Evolutionary conservation across 495 filamentous ascomycete species (phyloP).

Genomic region (Poronia punctata): DNA sequence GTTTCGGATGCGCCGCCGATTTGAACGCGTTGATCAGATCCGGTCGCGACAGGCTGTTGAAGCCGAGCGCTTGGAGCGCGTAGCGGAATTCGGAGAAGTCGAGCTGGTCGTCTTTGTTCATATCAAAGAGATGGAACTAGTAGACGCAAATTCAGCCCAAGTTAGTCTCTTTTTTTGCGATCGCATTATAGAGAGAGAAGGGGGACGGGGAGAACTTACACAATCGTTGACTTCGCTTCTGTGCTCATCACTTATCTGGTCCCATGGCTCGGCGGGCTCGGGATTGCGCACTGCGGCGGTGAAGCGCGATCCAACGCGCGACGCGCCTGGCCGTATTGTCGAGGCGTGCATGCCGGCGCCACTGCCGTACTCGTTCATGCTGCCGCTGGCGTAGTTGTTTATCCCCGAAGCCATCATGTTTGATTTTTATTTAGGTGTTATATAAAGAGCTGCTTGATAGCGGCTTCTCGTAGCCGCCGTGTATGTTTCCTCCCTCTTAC

Average conservation of each 20-base stretch:
- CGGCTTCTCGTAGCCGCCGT: too few species aligned
- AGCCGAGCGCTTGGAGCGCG: constrained; percentile 91
- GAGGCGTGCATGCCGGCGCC: constrained; percentile 12
- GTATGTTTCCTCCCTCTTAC: too few species aligned
- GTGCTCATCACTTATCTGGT: constrained; percentile 69
- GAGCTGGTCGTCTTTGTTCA: constrained; percentile 88
- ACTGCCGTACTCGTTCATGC: constrained; percentile 23
- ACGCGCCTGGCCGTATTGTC: constrained; percentile 20
- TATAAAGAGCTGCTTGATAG: too few species aligned
- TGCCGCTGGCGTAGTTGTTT: constrained; percentile 24
- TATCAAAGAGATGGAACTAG: constrained; percentile 93
- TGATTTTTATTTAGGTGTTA: too few species aligned
- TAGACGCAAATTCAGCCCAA: constrained; percentile 1
- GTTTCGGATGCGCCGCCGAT: constrained; percentile 56
- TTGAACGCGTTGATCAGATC: constrained; percentile 73
- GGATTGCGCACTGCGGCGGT: constrained; percentile 26
- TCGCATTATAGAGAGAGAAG: background rate
- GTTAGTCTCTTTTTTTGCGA: constrained; percentile 7
- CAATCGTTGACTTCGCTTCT: constrained; percentile 85
- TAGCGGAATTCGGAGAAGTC: constrained; percentile 98
- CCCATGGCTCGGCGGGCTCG: constrained; percentile 30
- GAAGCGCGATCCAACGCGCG: constrained; percentile 22
- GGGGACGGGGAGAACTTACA: constrained; percentile 42
- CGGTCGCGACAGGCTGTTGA: constrained; percentile 70
- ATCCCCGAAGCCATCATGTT: constrained; percentile 14